Evolutionary conservation across 176 grass and related monocot genomes (phyloP).

Genomic region (Aegilops sharonensis): DNA sequence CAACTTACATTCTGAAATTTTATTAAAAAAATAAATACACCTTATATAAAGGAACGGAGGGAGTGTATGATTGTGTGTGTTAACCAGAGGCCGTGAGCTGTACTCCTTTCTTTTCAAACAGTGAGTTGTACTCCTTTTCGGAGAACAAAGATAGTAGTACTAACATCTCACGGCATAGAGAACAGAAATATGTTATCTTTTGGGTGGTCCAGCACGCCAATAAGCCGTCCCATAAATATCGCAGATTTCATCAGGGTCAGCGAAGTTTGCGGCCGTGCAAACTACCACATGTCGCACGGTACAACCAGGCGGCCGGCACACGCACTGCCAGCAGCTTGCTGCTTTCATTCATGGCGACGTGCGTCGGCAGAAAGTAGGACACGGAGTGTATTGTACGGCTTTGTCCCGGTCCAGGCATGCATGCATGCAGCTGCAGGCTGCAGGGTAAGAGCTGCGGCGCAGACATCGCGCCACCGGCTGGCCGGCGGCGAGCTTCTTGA

Average conservation of each 20-base stretch:
- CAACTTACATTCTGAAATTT: no score
- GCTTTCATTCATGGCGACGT: slow-evolving; percentile 18
- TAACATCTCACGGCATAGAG: no score
- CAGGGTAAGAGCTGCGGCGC: background rate
- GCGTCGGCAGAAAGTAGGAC: background rate
- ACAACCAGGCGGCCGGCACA: no score
- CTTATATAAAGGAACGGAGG: no score
- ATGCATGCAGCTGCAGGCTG: background rate
- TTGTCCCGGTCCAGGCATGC: background rate
- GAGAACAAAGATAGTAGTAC: no score
- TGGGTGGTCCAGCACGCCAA: no score
- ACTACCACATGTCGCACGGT: background rate
- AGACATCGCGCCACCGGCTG: background rate
- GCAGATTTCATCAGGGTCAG: background rate
- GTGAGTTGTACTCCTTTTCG: no score
- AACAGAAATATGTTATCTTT: no score
- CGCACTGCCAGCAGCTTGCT: background rate
- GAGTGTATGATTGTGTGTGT: no score
- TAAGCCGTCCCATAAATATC: background rate
- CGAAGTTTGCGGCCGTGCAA: background rate
- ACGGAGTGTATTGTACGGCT: background rate
- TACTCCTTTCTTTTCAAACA: no score
- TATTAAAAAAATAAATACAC: no score
- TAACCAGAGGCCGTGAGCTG: no score
- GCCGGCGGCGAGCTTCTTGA: background rate